Conservation (phyloP, 2,329 filamentous ascomycete genomes). For the Sporothrix brunneoviolacea region DNA sequence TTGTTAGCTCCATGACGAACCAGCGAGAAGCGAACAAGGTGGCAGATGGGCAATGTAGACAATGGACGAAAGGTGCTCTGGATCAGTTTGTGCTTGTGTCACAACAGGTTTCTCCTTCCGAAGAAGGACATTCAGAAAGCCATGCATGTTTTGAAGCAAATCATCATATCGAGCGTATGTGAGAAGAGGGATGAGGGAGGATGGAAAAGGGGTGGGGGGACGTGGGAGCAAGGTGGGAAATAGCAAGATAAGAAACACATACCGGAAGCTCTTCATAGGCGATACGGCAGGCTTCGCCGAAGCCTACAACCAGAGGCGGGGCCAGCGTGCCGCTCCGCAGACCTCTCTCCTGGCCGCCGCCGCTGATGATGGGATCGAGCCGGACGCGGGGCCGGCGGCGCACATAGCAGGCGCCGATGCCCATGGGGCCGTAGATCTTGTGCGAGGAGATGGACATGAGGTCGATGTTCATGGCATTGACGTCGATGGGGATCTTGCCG, state of each 20-base stretch:
- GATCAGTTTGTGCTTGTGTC: conserved; percentile 59
- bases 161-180: conserved; percentile 69
- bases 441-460: conserved; percentile 98
- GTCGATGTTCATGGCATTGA: conserved; percentile 97
- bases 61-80: conserved; percentile 12
- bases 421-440: conserved; percentile 98
- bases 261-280: conserved; percentile 86
- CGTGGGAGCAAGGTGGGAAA: too few species aligned
- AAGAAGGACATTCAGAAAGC: conserved; percentile 77
- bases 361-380: conserved; percentile 90
- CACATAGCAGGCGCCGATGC: conserved; percentile 93
- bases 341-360: conserved; percentile 92
- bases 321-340: conserved; percentile 90
- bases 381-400: conserved; percentile 87
- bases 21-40: not conserved
- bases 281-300: conserved; percentile 91
- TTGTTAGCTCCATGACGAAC: conserved; percentile 3
- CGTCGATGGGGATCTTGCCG: conserved; percentile 95
- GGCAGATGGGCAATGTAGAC: not conserved
- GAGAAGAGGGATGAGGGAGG: conserved; percentile 20
- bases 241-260: conserved; percentile 46
- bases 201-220: conserved; percentile 17
- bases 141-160: conserved; percentile 74
- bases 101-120: conserved; percentile 49
- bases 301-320: conserved; percentile 80